Evolutionary conservation across 805 yeast genomes (phyloP), one percentile per base, ranked within the genome.

Genomic region (Novakomyces olei): DNA sequence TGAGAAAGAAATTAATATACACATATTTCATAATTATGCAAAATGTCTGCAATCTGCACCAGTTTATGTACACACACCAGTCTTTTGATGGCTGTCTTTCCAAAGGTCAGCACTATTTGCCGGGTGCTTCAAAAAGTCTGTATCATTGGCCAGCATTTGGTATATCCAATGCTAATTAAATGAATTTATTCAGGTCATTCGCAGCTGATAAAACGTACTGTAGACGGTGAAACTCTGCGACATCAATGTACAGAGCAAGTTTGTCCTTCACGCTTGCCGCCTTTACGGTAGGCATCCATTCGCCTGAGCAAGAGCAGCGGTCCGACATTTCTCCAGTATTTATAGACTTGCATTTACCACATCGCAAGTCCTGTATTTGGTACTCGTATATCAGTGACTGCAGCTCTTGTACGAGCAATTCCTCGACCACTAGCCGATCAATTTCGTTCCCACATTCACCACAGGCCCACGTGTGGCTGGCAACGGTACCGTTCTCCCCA

Each of bases 251-350:
- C 0, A 69, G 60, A 5, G 46, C 49, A 3, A 72, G 44, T 33
- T 59, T 58, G 32, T 54, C 53, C 12, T 57, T 50, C 5, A 80
- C 45, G 0, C 59, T 63, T 4, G 46, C 52, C 31, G 56, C 54
- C 4, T 58, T 46, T 15, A 70, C 48, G 0, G 77, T 68, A 30
- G 67, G 72, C 3, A 51, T 57, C 93, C 92, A 81, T 10, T 53
- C 48, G 5, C 99, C 99, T 0, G 98, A 85, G 49, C 98, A 88
- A 15, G 65, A 53, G 51, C 98, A 91, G 48, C 69, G 69, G 19
- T 59, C 59, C 20, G 80, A 64, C 65, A 88, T 60, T 39, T 73
- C 72, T 42, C 67, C 72, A 23, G 65, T 69, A 43, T 69, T 68
- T 36, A 79, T 57, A 36, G 58, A 65, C 17, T 66, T 61, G 52